phyloP scores from a whole-genome alignment of 2,329 filamentous ascomycete species.

The Penicillium sp. region DNA sequence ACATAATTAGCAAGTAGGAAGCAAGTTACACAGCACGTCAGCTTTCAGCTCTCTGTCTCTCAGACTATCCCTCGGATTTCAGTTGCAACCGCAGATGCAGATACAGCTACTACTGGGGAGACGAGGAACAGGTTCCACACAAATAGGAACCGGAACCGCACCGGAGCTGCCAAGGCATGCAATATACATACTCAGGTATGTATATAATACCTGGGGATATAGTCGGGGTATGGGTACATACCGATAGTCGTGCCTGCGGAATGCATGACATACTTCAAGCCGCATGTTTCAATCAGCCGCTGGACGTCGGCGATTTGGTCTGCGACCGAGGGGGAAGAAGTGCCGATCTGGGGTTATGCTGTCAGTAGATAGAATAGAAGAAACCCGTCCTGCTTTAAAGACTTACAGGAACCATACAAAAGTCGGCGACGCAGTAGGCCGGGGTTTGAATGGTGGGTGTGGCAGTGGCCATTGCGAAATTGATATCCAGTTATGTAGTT shows the following conservation, averaged over 20 bases:
- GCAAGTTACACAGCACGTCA: background rate
- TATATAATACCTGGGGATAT: background rate
- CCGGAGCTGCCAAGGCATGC: background rate
- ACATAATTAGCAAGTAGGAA: background rate
- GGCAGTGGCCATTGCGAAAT: slow-evolving; percentile 19
- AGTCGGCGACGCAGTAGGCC: slow-evolving; percentile 76
- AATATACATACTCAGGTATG: too few relatives aligned
- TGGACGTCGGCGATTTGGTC: slow-evolving; percentile 88
- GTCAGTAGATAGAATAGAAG: slow-evolving; percentile 6
- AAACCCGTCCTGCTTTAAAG: too few relatives aligned
- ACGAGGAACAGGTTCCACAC: background rate
- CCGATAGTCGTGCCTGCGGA: slow-evolving; percentile 90
- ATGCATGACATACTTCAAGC: slow-evolving; percentile 84
- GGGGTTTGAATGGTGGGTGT: slow-evolving; percentile 60
- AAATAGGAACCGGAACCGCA: background rate
- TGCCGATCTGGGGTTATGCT: slow-evolving; percentile 64
- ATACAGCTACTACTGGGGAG: background rate
- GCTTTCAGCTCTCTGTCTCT: background rate
- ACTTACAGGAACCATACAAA: slow-evolving; percentile 82
- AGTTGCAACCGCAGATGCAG: background rate
- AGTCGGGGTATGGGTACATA: slow-evolving; percentile 45
- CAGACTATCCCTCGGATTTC: background rate
- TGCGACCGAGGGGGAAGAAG: slow-evolving; percentile 70
- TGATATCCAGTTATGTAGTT: too few relatives aligned
- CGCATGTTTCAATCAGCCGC: slow-evolving; percentile 75